phyloP scores from a whole-genome alignment of 352 stramenopile species.

The Phytophthora tentaculata region DNA sequence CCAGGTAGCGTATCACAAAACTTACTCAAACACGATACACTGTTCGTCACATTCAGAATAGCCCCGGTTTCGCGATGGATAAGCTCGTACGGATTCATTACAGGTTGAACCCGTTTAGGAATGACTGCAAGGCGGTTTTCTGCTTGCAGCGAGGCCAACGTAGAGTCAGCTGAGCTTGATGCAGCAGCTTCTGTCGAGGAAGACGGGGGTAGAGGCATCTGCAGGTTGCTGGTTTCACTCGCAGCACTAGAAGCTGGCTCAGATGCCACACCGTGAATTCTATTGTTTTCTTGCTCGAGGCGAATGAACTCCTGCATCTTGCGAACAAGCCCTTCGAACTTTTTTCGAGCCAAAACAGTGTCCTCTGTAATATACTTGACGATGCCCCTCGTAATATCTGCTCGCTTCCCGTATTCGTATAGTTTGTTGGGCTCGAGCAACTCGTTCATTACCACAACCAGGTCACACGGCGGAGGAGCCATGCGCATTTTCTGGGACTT shows the following conservation, averaged over 20 bases:
- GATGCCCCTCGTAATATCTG: conserved; percentile 42
- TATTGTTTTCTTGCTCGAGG: conserved; percentile 50
- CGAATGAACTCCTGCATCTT: conserved; percentile 69
- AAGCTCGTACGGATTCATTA: conserved; percentile 52
- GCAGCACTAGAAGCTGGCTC: conserved; percentile 5
- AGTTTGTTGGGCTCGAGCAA: conserved; percentile 77
- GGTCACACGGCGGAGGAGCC: conserved; percentile 57
- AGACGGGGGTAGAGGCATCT: conserved; percentile 17
- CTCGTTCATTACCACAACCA: conserved; percentile 84
- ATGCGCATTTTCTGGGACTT: conserved; percentile 52
- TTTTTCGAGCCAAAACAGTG: conserved; percentile 45
- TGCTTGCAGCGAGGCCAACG: conserved; percentile 28
- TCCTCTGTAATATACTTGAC: conserved; percentile 79
- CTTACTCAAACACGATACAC: conserved; percentile 66
- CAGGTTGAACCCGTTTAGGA: conserved; percentile 24
- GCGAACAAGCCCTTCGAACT: conserved; percentile 61
- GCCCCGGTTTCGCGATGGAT: conserved; percentile 72
- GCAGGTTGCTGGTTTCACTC: conserved; percentile 8
- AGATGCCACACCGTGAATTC: background rate
- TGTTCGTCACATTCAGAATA: conserved; percentile 70
- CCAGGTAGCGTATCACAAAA: conserved; percentile 86
- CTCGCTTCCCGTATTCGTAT: conserved; percentile 65
- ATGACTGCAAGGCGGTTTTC: conserved; percentile 11
- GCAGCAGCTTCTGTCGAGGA: conserved; percentile 10
- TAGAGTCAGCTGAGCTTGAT: conserved; percentile 7